Conservation (phyloP, 495 filamentous ascomycete species). For the Talaromyces trachyspermus region DNA sequence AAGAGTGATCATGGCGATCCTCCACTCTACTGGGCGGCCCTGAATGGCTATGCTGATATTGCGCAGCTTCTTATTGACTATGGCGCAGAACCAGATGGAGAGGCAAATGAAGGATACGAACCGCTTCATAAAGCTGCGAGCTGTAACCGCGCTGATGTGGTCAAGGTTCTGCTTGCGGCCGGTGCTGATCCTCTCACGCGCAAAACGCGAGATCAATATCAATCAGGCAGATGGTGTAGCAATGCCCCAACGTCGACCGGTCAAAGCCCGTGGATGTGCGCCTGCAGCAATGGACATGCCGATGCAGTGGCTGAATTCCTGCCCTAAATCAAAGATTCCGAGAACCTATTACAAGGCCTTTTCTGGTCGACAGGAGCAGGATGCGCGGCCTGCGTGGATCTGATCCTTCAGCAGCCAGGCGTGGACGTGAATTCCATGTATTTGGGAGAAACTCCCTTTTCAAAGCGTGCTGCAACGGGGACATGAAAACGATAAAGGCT, state of each 20-base stretch:
- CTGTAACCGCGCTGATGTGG: constrained; percentile 14
- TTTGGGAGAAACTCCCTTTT: constrained; percentile 9
- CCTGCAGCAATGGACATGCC: constrained; percentile 11
- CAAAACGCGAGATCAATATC: constrained; percentile 19
- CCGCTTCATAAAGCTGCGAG: constrained; percentile 24
- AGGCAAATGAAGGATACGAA: constrained; percentile 14
- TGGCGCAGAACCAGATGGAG: constrained; percentile 17
- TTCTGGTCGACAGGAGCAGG: constrained; percentile 13
- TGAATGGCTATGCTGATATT: constrained; percentile 16
- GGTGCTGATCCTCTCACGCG: constrained; percentile 22
- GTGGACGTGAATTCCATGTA: constrained; percentile 13
- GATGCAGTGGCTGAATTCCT: constrained; percentile 14
- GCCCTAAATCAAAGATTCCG: constrained; percentile 9
- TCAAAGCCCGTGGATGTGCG: constrained; percentile 16
- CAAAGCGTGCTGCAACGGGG: constrained; percentile 11
- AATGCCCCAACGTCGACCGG: constrained; percentile 12
- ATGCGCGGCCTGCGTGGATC: constrained; percentile 6
- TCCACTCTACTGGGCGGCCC: constrained; percentile 22
- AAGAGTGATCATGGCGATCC: constrained; percentile 9
- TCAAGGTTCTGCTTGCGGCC: constrained; percentile 17
- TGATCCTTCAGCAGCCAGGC: constrained; percentile 10
- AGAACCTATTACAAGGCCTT: constrained; percentile 6
- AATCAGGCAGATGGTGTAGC: constrained; percentile 12
- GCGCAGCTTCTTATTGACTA: constrained; percentile 15
- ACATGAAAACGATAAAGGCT: constrained; percentile 10